These are phyloP conservation scores for Lablab purpureus DNA, from an alignment of 306 rosid genomes.

Conservation along the genomic window DNA sequence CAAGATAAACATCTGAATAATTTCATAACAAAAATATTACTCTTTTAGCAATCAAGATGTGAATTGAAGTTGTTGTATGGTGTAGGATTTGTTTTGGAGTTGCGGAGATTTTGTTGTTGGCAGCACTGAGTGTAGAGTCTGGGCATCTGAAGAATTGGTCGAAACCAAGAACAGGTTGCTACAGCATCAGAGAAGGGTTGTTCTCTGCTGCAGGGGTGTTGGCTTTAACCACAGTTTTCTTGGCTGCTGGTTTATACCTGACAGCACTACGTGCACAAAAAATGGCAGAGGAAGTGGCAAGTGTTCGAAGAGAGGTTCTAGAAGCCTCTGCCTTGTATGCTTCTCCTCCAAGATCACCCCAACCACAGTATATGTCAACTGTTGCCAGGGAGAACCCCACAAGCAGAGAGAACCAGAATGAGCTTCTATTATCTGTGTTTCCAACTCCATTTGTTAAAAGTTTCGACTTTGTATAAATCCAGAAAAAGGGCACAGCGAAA, in stretches of 20 bases:
- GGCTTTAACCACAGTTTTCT: constrained; percentile 71
- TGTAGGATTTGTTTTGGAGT: constrained; percentile 86
- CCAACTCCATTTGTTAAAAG: constrained; percentile 63
- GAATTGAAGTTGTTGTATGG: background rate
- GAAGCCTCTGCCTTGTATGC: constrained; percentile 64
- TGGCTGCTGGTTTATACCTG: constrained; percentile 75
- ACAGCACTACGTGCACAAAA: constrained; percentile 73
- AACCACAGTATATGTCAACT: constrained; percentile 46
- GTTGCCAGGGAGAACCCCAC: constrained; percentile 75
- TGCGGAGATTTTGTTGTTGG: constrained; percentile 79
- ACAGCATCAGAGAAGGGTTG: constrained; percentile 64
- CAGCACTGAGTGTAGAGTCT: constrained; percentile 83
- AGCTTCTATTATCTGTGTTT: constrained; percentile 47
- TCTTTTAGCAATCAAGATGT: background rate
- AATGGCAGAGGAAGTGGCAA: constrained; percentile 58
- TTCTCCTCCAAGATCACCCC: constrained; percentile 82
- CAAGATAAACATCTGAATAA: background rate
- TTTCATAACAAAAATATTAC: background rate
- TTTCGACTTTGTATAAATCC: constrained; percentile 42
- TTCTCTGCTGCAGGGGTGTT: constrained; percentile 85
- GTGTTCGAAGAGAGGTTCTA: constrained; percentile 59
- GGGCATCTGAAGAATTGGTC: constrained; percentile 85
- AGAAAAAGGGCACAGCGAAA: background rate
- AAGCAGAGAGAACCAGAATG: constrained; percentile 46
- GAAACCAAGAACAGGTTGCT: constrained; percentile 65